Conservation (phyloP, 2,329 filamentous ascomycete species). For the Colletotrichum eleusines region DNA sequence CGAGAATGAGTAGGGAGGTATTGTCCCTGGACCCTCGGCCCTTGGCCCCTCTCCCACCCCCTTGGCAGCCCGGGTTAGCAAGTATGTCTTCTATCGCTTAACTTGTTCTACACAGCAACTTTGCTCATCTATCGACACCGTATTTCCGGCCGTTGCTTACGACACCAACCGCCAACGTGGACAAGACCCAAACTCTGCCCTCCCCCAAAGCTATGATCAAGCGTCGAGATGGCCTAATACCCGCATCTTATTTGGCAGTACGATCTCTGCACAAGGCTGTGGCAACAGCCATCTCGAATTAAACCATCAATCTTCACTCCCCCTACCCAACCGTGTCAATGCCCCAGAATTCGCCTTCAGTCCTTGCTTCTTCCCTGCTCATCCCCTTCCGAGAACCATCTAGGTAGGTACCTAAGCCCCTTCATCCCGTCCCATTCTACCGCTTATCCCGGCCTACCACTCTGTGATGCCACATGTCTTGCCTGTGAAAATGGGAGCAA, state of each 20-base stretch:
- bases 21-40: not conserved
- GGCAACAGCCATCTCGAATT: constrained; percentile 39
- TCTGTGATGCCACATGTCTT: constrained; percentile 40
- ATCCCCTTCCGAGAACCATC: not conserved
- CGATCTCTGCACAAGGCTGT: constrained; percentile 37
- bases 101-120: constrained; percentile 29
- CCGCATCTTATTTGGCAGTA: constrained; percentile 37
- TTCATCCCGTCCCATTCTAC: not conserved
- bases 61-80: not conserved
- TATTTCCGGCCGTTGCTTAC: constrained; percentile 34
- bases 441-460: constrained; percentile 13
- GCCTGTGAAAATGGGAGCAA: constrained; percentile 10
- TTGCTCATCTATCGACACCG: constrained; percentile 32
- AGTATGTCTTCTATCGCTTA: constrained; percentile 19
- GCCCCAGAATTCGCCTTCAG: not conserved
- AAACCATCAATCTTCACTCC: constrained; percentile 29
- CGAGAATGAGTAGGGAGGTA: not conserved
- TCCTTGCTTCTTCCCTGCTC: not conserved
- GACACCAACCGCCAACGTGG: constrained; percentile 16
- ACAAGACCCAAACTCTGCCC: constrained; percentile 29
- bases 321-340: constrained; percentile 8
- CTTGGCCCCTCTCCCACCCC: not conserved
- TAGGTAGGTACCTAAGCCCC: too few relatives aligned
- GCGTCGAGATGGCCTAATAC: constrained; percentile 36
- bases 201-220: constrained; percentile 15